Percentiles rank a stretch among this genome's conserved stretches.
Evolutionary conservation across 345 rosid genomes (phyloP).

Genomic region (Brassica incana): DNA sequence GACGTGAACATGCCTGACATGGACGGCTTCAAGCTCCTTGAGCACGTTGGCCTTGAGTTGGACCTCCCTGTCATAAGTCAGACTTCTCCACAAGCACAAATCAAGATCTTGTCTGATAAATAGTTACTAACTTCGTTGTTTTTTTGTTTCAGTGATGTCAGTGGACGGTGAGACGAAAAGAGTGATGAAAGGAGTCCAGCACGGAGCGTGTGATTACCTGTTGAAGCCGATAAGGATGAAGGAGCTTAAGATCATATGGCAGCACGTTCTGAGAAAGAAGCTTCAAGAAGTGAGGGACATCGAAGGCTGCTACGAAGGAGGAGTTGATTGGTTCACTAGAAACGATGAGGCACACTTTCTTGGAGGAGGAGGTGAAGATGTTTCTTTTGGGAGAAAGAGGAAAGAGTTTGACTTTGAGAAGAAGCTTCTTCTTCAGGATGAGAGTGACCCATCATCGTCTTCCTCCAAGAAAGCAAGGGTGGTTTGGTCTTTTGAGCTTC

Average conservation of each 20-base stretch:
- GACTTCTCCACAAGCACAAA: conserved; percentile 26
- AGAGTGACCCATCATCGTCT: conserved; percentile 44
- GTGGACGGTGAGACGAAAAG: conserved; percentile 93
- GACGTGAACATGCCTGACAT: conserved; percentile 99
- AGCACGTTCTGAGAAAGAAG: conserved; percentile 84
- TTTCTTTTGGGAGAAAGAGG: conserved; percentile 52
- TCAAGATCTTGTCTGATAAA: background rate
- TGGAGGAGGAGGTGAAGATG: conserved; percentile 65
- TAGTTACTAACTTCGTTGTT: background rate
- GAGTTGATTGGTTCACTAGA: conserved; percentile 53
- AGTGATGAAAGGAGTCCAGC: conserved; percentile 95
- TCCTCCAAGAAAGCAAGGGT: conserved; percentile 88
- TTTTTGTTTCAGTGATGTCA: conserved; percentile 75
- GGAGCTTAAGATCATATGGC: conserved; percentile 97
- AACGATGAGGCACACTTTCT: conserved; percentile 54
- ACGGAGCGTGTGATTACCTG: conserved; percentile 95
- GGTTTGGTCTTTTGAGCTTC: conserved; percentile 89
- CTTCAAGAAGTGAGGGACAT: conserved; percentile 79
- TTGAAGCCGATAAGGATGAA: conserved; percentile 97
- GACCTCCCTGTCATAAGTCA: conserved; percentile 96
- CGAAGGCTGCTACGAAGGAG: conserved; percentile 53
- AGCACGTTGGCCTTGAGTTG: conserved; percentile 91
- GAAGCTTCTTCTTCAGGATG: conserved; percentile 63
- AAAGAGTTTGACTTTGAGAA: conserved; percentile 64
- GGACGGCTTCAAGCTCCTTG: conserved; percentile 97